Evolutionary conservation across 495 filamentous ascomycete genomes (phyloP), one percentile per base, ranked within the genome.

Genomic region (Penicillium coprophilum): DNA sequence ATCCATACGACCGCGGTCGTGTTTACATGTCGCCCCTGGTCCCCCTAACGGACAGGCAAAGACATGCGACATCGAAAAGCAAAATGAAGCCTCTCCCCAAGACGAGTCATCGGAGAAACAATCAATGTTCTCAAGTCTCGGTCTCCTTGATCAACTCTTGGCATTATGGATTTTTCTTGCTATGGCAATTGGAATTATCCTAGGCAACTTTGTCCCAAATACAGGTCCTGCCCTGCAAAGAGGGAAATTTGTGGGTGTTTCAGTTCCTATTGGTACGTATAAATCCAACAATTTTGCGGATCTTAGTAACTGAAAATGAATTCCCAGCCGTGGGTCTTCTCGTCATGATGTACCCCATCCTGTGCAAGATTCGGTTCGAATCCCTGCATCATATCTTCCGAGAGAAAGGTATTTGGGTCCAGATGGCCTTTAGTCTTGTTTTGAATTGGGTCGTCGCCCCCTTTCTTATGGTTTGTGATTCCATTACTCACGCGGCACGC

Each of bases 331-430:
- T 93, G 56, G 91, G 92, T 12, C 76, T 96, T 19, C 80, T 96
- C 8, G 83, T 94, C 27, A 96, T 96, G 90, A 96, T 96, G 91
- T 96, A 95, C 63, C 92, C 92, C 0, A 95, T 95, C 57, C 77
- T 96, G 20, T 94, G 92, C 82, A 96, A 96, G 71, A 87, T 96
- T n/a, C 83, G 84, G 32, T 95, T 83, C 70, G 92, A 96, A 69
- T 81, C 79, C 0, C 71, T 97, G 40, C 90, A 93, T 68, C 78
- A 81, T 8, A 68, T 90, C 17, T 84, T 96, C 57, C 69, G 72
- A 11, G 64, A 80, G 5, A 80, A 80, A 5, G 73, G 73, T 3
- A 72, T 95, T 8, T 97, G 90, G 91, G 79, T 84, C 15, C 92
- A 96, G 64, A 80, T 96, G 50, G 76, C 60, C 0, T 90, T 97